Evolutionary conservation across 2,329 filamentous ascomycete genomes (phyloP).

Genomic region (Rutstroemia sp.): DNA sequence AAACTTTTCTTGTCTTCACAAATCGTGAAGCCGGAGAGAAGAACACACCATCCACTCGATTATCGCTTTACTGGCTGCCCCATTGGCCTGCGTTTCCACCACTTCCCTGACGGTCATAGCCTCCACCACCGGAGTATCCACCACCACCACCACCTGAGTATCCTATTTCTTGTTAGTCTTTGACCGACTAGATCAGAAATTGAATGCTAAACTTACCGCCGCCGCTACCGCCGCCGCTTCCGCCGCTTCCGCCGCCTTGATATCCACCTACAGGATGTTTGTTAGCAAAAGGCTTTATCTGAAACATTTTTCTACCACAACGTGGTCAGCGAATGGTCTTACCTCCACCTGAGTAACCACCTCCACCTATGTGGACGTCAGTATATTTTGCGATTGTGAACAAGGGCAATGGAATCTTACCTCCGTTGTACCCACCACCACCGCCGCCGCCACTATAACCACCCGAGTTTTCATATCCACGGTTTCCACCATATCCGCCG

Average conservation of each 20-base stretch:
- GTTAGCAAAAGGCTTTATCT: constrained; percentile 2
- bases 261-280: constrained; percentile 7
- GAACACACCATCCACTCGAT: background rate
- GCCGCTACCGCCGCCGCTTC: background rate
- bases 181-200: no score
- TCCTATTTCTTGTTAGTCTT: no score
- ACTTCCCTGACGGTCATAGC: background rate
- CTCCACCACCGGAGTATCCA: constrained; percentile 12
- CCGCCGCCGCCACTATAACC: constrained; percentile 18
- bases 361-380: constrained; percentile 1
- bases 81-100: constrained; percentile 8
- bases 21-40: constrained; percentile 1
- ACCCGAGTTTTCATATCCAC: constrained; percentile 29
- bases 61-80: constrained; percentile 3
- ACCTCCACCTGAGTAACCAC: constrained; percentile 18
- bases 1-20: constrained; percentile 26
- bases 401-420: background rate
- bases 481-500: constrained; percentile 27
- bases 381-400: background rate
- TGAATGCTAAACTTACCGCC: no score
- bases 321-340: constrained; percentile 10
- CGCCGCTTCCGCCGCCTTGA: constrained; percentile 6
- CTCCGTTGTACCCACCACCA: constrained; percentile 17
- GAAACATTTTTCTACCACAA: background rate
- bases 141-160: constrained; percentile 16